Base-by-base conservation (phyloP, 2,329 filamentous ascomycete genomes). In the Epichloe gansuensis region DNA sequence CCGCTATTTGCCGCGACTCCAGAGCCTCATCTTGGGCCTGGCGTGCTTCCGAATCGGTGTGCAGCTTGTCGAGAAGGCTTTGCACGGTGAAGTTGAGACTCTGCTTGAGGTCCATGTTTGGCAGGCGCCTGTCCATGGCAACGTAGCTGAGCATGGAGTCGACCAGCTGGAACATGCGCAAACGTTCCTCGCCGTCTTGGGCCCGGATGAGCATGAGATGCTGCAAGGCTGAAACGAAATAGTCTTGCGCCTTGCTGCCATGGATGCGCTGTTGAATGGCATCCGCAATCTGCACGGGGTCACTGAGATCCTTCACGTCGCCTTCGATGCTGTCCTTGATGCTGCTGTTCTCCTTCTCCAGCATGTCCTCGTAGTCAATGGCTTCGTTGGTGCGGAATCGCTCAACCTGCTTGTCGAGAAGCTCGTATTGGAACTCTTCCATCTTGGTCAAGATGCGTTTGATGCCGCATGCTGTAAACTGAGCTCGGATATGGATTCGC, bases 61-160 rank as follows among this genome's bases (percentile, higher is more conserved):
- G 93, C 50, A 98, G 76, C 70, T 94, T 95, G 71, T 97, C 93
- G 56, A 98, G 75, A 59, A 98, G 75, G 67, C 82, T 95, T 71
- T 97, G 93, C 9, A 98, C 93, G 0, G 91, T 96, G 63, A 97
- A 97, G 67, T 95, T 96, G 58, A 98, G 79, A 64, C 89, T 95
- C 68, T 97, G 91, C 73, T 96, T 96, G 54, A 98, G 79, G 66
- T 98, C 93, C 82, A 97, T 91, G 68, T 98, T 91, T 40, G 93
- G 93, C 57, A 97, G 70, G 57, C 93, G 80, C 63, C 93, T 81
- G 68, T 98, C 93, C 91, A 98, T 98, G 61, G 91, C 91, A 56
- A 98, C 91, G 68, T 97, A 97, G 68, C 89, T 95, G 58, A 98
- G 81, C 89, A 97, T 97, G n/a, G 88, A 85, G 69, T 98, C 93